phyloP scores from a whole-genome alignment of 495 filamentous ascomycete genomes.

The Glonium stellatum region DNA sequence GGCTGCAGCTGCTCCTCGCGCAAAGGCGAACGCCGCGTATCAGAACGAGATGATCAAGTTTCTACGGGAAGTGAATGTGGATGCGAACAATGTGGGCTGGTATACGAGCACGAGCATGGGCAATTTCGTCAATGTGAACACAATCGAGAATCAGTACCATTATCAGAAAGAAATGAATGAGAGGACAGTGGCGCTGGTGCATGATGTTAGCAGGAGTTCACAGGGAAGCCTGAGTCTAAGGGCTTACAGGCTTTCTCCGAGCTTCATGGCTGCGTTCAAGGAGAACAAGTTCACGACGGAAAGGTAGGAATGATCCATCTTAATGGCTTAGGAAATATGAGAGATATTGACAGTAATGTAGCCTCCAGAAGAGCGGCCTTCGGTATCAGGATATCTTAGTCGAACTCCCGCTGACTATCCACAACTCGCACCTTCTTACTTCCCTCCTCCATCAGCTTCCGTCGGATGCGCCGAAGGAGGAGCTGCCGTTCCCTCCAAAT shows the following conservation, averaged over 20 bases:
- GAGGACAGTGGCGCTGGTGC: conserved; percentile 84
- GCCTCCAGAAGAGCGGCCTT: conserved; percentile 83
- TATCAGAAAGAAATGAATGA: conserved; percentile 94
- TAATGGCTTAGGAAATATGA: neutral
- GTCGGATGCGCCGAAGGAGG: conserved; percentile 47
- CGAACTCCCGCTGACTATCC: conserved; percentile 84
- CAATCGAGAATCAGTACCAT: conserved; percentile 96
- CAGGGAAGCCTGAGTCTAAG: conserved; percentile 85
- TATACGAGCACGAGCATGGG: conserved; percentile 98
- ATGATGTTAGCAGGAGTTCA: conserved; percentile 88
- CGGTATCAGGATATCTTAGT: conserved; percentile 90
- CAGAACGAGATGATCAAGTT: conserved; percentile 97
- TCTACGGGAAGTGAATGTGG: conserved; percentile 93
- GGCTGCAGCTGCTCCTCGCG: conserved; percentile 81
- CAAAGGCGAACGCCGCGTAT: conserved; percentile 81
- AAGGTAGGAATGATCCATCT: conserved; percentile 50
- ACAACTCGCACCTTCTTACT: conserved; percentile 96
- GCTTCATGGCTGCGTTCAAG: conserved; percentile 89
- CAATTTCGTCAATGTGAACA: conserved; percentile 90
- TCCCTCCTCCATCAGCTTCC: conserved; percentile 88
- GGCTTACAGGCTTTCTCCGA: conserved; percentile 79
- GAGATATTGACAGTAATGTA: conserved; percentile 40
- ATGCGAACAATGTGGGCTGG: conserved; percentile 97
- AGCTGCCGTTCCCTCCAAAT: conserved; percentile 64
- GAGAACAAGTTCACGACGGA: conserved; percentile 96